Evolutionary conservation across 2,329 filamentous ascomycete genomes (phyloP).

Genomic region (Gaeumannomyces tritici): DNA sequence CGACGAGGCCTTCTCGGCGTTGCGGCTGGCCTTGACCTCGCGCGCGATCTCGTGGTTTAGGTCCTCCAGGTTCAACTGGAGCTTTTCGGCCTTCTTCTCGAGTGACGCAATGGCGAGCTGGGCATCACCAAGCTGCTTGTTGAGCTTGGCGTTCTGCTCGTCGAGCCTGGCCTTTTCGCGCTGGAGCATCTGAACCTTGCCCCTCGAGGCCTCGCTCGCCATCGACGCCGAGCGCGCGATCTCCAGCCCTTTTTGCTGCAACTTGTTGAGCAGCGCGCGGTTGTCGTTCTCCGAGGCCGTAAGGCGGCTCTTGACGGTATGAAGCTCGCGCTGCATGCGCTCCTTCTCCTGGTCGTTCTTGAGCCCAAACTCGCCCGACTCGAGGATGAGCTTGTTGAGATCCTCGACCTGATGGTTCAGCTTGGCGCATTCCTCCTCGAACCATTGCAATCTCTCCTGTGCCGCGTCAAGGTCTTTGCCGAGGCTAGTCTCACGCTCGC

Average conservation of each 20-base stretch:
- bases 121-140: conserved; percentile 76
- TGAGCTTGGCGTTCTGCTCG: conserved; percentile 70
- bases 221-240: conserved; percentile 84
- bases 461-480: conserved; percentile 74
- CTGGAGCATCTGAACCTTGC: conserved; percentile 66
- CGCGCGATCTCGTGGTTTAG: conserved; percentile 84
- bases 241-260: conserved; percentile 94
- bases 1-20: conserved; percentile 81
- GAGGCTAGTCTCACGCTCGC: conserved; percentile 70
- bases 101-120: conserved; percentile 75
- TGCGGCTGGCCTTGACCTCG: conserved; percentile 81
- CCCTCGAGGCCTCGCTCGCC: conserved; percentile 73
- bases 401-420: conserved; percentile 75
- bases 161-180: conserved; percentile 76
- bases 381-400: conserved; percentile 76
- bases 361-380: conserved; percentile 80
- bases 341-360: conserved; percentile 93
- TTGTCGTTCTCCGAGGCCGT: conserved; percentile 95
- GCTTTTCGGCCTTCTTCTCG: conserved; percentile 91
- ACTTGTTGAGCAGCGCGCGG: conserved; percentile 85
- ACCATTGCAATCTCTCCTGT: conserved; percentile 64
- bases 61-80: conserved; percentile 81
- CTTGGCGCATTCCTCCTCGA: conserved; percentile 69
- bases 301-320: conserved; percentile 81
- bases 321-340: conserved; percentile 79